These are phyloP conservation scores for Fusarium sp. DNA, from an alignment of 2,329 filamentous ascomycete genomes.

Conservation along the genomic window DNA sequence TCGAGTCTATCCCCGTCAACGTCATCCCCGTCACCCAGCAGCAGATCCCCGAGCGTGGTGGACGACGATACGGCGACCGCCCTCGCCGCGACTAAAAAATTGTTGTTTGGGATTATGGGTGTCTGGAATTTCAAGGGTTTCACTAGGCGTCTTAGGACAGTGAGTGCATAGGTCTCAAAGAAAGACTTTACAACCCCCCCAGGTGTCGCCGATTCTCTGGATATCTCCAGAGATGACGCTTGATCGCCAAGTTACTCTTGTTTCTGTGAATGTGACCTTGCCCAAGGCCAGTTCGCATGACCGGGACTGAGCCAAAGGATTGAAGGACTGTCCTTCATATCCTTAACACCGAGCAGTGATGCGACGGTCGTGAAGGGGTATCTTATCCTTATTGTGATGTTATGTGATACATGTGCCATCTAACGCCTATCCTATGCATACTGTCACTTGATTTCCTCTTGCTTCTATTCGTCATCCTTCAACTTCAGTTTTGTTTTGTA, in stretches of 20 bases:
- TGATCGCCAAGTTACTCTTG: slow-evolving; percentile 79
- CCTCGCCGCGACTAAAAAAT: slow-evolving; percentile 54
- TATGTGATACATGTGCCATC: slow-evolving; percentile 18
- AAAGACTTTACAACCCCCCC: slow-evolving; percentile 69
- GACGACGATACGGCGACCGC: slow-evolving; percentile 80
- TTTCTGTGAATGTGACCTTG: slow-evolving; percentile 47
- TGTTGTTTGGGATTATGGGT: slow-evolving; percentile 51
- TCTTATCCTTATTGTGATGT: slow-evolving; percentile 20
- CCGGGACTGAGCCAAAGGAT: slow-evolving; percentile 15
- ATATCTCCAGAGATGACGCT: slow-evolving; percentile 77
- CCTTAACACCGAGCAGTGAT: background rate
- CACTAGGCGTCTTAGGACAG: slow-evolving; percentile 68
- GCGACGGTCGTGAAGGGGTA: slow-evolving; percentile 27
- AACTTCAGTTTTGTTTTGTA: slow-evolving; percentile 55
- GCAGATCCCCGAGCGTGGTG: slow-evolving; percentile 82
- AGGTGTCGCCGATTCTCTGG: slow-evolving; percentile 91
- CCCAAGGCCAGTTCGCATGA: slow-evolving; percentile 35
- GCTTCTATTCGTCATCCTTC: slow-evolving; percentile 20
- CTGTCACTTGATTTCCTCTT: background rate
- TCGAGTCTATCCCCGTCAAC: slow-evolving; percentile 97
- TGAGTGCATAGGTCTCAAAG: slow-evolving; percentile 69
- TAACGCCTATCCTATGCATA: slow-evolving; percentile 29
- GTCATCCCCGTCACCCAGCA: slow-evolving; percentile 90
- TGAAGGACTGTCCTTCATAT: slow-evolving; percentile 3
- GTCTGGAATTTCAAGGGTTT: slow-evolving; percentile 58